Conservation (phyloP, 1,139 yeast species). For the Geotrichum klebahnii region DNA sequence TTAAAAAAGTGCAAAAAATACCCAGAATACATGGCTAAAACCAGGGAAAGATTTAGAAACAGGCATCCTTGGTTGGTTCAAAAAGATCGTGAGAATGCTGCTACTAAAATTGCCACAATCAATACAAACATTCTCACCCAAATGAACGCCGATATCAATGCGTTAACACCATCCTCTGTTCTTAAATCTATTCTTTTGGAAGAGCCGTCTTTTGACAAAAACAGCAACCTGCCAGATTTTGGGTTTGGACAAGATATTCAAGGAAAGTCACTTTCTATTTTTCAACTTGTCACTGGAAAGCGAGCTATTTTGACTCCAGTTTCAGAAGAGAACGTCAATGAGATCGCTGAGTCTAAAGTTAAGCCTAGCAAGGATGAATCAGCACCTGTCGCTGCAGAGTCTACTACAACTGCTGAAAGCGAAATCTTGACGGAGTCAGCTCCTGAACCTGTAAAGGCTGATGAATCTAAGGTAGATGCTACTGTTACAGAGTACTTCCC, state of each 20-base stretch:
- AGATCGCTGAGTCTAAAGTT: conserved; percentile 11
- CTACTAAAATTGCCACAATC: conserved; percentile 28
- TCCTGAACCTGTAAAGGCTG: conserved; percentile 22
- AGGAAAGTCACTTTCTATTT: conserved; percentile 29
- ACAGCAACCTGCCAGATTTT: conserved; percentile 29
- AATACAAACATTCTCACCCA: conserved; percentile 37
- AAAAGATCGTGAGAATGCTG: conserved; percentile 29
- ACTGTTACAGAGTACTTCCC: conserved; percentile 26
- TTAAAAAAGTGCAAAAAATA: conserved; percentile 54
- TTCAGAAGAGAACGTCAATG: conserved; percentile 14
- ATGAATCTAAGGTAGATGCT: conserved; percentile 20
- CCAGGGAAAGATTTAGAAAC: conserved; percentile 42
- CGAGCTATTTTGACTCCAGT: conserved; percentile 17
- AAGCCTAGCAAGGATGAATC: conserved; percentile 12
- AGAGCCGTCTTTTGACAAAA: conserved; percentile 39
- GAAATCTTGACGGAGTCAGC: conserved; percentile 16
- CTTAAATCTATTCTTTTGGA: conserved; percentile 41
- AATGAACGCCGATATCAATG: conserved; percentile 36
- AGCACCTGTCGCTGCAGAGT: conserved; percentile 4
- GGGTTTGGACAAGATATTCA: conserved; percentile 26
- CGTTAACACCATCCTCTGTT: conserved; percentile 39
- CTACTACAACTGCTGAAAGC: conserved; percentile 17
- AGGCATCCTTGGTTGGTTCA: conserved; percentile 44
- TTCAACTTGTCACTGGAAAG: conserved; percentile 32
- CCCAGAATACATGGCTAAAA: conserved; percentile 58